These are phyloP conservation scores for Candida lessepsii DNA, from an alignment of 805 yeast genomes.

Conservation along the genomic window DNA sequence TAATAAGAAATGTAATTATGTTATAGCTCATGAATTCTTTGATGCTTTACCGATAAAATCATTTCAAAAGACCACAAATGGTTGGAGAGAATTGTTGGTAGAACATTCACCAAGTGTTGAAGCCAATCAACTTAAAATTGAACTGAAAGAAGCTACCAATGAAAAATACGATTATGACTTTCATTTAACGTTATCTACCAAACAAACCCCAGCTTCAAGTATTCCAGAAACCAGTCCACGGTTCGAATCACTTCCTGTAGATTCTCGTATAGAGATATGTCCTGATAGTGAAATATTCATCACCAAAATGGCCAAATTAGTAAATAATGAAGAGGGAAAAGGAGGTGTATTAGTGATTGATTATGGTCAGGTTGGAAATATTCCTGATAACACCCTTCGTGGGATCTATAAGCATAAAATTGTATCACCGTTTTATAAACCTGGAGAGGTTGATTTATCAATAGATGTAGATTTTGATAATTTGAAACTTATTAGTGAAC, in stretches of 20 bases:
- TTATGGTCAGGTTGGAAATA: conserved; percentile 62
- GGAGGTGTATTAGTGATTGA: conserved; percentile 78
- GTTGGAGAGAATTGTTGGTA: conserved; percentile 80
- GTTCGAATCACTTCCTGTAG: conserved; percentile 51
- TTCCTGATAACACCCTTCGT: conserved; percentile 71
- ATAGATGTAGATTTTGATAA: conserved; percentile 81
- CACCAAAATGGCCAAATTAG: conserved; percentile 48
- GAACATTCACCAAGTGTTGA: conserved; percentile 47
- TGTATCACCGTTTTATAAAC: conserved; percentile 70
- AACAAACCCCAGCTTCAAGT: conserved; percentile 60
- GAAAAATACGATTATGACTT: conserved; percentile 36
- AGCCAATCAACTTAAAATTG: conserved; percentile 28
- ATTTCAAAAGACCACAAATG: conserved; percentile 58
- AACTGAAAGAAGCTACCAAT: neutral
- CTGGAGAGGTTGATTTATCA: conserved; percentile 80
- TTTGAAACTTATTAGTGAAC: conserved; percentile 28
- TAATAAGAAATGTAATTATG: conserved; percentile 49
- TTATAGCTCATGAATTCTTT: conserved; percentile 82
- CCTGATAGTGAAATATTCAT: conserved; percentile 67
- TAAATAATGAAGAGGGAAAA: conserved; percentile 34
- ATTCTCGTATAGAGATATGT: conserved; percentile 67
- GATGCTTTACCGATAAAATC: conserved; percentile 82
- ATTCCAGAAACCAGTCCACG: conserved; percentile 53
- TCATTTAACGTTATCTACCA: conserved; percentile 55
- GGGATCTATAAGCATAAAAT: conserved; percentile 72